phyloP scores from a whole-genome alignment of 768 basidiomycete species.

The Phylloporus arenicola region DNA sequence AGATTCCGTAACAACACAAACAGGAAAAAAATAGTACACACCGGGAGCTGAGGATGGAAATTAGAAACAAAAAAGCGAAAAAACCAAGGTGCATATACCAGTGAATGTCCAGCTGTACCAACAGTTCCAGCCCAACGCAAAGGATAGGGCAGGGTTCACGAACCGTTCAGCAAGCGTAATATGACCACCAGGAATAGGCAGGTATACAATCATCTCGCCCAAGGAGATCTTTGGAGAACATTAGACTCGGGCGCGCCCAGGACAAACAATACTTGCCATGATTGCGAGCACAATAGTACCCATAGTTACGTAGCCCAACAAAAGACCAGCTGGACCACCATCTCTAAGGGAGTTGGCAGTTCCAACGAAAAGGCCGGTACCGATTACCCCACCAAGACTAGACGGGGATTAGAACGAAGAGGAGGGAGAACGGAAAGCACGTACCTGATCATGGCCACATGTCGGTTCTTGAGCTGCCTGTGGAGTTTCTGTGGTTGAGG shows the following conservation, averaged over 20 bases:
- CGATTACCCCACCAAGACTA: conserved; percentile 56
- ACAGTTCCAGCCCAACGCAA: conserved; percentile 51
- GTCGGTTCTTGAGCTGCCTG: conserved; percentile 69
- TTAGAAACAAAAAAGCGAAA: background rate
- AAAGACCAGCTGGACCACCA: conserved; percentile 70
- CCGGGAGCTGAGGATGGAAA: conserved; percentile 17
- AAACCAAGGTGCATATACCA: conserved; percentile 6
- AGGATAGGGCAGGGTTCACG: conserved; percentile 67
- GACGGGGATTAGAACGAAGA: conserved; percentile 1
- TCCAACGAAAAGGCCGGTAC: conserved; percentile 65
- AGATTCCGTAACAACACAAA: background rate
- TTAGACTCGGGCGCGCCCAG: background rate
- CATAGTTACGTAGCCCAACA: conserved; percentile 64
- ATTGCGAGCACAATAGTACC: conserved; percentile 66
- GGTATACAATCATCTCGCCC: conserved; percentile 57
- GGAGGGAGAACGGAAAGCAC: background rate
- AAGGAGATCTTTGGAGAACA: conserved; percentile 47
- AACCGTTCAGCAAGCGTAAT: conserved; percentile 81
- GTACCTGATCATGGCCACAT: conserved; percentile 78
- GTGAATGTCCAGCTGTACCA: conserved; percentile 37
- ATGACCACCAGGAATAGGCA: conserved; percentile 76
- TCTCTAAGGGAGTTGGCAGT: conserved; percentile 45
- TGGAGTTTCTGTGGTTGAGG: conserved; percentile 30
- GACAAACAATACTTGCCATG: conserved; percentile 44
- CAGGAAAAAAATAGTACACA: conserved; percentile 7